Evolutionary conservation across 1,139 yeast genomes (phyloP).

Genomic region (Magnusiomyces tetraspermus): DNA sequence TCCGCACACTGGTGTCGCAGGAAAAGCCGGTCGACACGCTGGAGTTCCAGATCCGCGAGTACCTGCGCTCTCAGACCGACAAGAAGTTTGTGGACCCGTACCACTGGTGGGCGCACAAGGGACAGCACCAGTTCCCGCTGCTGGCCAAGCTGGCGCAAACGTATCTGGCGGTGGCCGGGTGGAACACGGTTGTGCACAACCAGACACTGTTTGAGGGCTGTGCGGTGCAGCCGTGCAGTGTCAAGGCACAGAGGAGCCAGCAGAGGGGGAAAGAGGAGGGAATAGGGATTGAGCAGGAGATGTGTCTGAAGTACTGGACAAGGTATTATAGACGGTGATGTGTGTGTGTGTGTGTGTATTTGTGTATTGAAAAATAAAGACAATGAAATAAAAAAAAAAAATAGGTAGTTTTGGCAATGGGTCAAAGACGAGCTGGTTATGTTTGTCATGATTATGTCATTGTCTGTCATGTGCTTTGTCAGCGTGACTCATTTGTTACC

Average conservation of each 20-base stretch:
- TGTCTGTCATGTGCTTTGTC: too few species aligned
- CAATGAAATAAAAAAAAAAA: too few species aligned
- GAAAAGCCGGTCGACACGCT: constrained; percentile 12
- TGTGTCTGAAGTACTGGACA: constrained; percentile 15
- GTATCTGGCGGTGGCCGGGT: constrained; percentile 15
- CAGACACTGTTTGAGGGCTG: constrained; percentile 15
- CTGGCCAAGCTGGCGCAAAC: constrained; percentile 11
- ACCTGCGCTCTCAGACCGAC: constrained; percentile 11
- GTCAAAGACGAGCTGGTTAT: too few species aligned
- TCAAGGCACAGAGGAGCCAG: constrained; percentile 9
- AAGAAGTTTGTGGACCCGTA: constrained; percentile 15
- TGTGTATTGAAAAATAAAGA: too few species aligned
- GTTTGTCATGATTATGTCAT: too few species aligned
- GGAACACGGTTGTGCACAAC: constrained; percentile 16
- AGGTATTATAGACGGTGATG: constrained; percentile 7
- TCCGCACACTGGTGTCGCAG: constrained; percentile 13
- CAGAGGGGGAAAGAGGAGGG: background rate
- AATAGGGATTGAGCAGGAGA: constrained; percentile 13
- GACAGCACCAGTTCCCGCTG: constrained; percentile 12
- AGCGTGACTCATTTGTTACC: too few species aligned
- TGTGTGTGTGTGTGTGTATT: too few species aligned
- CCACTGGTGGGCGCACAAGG: constrained; percentile 14
- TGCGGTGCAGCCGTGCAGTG: constrained; percentile 9
- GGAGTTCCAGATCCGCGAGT: constrained; percentile 12
- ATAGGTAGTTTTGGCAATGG: too few species aligned